Evolutionary conservation across 139 green algal species (phyloP).

Genomic region (Chlamydomonas sp.): DNA sequence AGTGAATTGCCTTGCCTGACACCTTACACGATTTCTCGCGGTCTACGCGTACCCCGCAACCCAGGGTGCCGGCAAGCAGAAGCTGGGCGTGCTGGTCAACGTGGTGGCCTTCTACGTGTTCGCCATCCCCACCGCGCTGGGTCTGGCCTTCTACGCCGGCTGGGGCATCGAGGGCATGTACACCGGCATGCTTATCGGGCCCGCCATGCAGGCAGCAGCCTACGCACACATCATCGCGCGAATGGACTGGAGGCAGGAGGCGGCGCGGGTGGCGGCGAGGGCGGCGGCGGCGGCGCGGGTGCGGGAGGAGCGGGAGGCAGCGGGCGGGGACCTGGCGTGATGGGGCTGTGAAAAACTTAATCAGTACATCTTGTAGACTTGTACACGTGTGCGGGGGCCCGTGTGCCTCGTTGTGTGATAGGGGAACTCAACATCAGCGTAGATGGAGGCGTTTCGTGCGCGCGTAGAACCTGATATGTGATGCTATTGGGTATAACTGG

Average conservation of each 20-base stretch:
- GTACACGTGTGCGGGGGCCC: too few relatives aligned
- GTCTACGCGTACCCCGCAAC: too few relatives aligned
- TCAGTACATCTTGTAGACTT: too few relatives aligned
- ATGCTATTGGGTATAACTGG: too few relatives aligned
- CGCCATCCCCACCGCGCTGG: constrained; percentile 44
- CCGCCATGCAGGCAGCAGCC: constrained; percentile 6
- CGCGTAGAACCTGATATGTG: too few relatives aligned
- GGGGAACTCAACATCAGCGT: too few relatives aligned
- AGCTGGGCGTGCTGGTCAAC: constrained; percentile 50
- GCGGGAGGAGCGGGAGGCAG: too few relatives aligned
- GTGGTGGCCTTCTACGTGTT: constrained; percentile 57
- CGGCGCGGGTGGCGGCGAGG: neutral
- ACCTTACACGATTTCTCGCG: neutral
- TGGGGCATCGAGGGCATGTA: constrained; percentile 50
- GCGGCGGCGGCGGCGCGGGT: neutral
- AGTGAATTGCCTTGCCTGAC: neutral
- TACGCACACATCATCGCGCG: constrained; percentile 5
- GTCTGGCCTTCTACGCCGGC: constrained; percentile 28
- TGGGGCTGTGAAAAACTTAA: too few relatives aligned
- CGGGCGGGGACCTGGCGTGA: too few relatives aligned
- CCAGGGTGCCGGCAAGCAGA: constrained; percentile 59
- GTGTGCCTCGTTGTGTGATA: too few relatives aligned
- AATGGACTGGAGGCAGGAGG: constrained; percentile 23
- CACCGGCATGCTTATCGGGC: constrained; percentile 13
- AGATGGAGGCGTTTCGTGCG: too few relatives aligned